Evolutionary conservation across 257 asterid species (phyloP), one percentile per base, ranked within the genome.

Genomic region (Parsonsia alboflavescens): DNA sequence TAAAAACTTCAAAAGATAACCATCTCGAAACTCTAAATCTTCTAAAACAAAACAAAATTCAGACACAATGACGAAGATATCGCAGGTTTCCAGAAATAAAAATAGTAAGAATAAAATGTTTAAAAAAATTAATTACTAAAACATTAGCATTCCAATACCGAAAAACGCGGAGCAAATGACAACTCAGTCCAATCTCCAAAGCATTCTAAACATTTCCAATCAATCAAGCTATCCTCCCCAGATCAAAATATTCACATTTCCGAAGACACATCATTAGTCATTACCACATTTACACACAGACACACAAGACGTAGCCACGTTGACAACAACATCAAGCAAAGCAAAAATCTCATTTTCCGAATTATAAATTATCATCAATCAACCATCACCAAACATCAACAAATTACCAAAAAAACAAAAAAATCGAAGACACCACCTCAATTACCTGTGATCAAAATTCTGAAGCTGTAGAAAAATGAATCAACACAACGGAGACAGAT

Each of bases 21-120:
- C 75, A 76, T 82, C 82, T 84, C 56, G 80, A 76, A 65, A 80
- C 64, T 67, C 66, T 21, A 74, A 68, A 70, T 42, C 73, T 26
- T 6, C 17, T 52, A 73, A 67, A 45, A 46, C 76, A 71, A 72
- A 10, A 57, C 75, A 57, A 21, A 72, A 59, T 33, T 15, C 44
- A 70, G 2, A 65, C 57, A 70, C 33, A 41, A 42, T 19, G 13
- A 45, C 19, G 66, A 61, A 39, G 61, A 45, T 30, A 15, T 36
- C 44, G 64, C 82, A 83, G 82, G 76, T 78, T 67, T 28, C 13
- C 65, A 82, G 21, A 84, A 64, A 49, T 49, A 28, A 81, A 73
- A 26, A 65, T 33, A 33, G 67, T 65, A 21, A 53, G 39, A 15
- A 50, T 50, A 50, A 11, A 13, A 13, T 15, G 5, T 50, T 15